Evolutionary conservation across 441 rosid genomes (phyloP).

Genomic region (Gossypium schwendimanii): DNA sequence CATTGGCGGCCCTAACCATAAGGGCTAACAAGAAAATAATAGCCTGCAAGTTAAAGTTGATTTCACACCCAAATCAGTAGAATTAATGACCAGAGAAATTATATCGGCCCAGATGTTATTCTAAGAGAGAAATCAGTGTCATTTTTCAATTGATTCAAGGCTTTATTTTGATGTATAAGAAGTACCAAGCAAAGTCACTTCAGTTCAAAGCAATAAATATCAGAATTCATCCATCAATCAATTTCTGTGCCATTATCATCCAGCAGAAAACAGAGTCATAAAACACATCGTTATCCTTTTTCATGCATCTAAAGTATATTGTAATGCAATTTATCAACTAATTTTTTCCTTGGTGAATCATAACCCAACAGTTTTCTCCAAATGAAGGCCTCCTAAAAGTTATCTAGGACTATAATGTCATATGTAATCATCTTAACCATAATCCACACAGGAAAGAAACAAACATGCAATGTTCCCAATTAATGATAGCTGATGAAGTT

Average conservation of each 20-base stretch:
- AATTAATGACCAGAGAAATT: not conserved
- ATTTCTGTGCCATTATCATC: not conserved
- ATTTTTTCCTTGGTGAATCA: not conserved
- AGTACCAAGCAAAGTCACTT: not conserved
- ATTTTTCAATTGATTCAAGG: not conserved
- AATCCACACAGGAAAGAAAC: not conserved
- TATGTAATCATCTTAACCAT: not conserved
- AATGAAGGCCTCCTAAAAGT: not conserved
- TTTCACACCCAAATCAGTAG: not conserved
- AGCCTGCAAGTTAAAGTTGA: constrained; percentile 46
- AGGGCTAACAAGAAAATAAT: constrained; percentile 74
- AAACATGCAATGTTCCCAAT: not conserved
- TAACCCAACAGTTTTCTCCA: not conserved
- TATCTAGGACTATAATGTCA: not conserved
- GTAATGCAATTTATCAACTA: not conserved
- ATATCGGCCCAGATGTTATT: not conserved
- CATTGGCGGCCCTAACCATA: constrained; percentile 69
- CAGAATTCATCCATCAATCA: not conserved
- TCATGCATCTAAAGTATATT: not conserved
- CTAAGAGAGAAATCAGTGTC: not conserved
- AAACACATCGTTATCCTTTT: not conserved
- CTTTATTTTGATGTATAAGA: not conserved
- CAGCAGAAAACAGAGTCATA: not conserved
- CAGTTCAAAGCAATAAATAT: not conserved
- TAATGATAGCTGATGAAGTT: not conserved